Percentiles rank a stretch among this genome's conserved stretches.
These are phyloP conservation scores for Elymus sibiricus DNA, from an alignment of 176 grass and related monocot genomes.

Conservation along the genomic window DNA sequence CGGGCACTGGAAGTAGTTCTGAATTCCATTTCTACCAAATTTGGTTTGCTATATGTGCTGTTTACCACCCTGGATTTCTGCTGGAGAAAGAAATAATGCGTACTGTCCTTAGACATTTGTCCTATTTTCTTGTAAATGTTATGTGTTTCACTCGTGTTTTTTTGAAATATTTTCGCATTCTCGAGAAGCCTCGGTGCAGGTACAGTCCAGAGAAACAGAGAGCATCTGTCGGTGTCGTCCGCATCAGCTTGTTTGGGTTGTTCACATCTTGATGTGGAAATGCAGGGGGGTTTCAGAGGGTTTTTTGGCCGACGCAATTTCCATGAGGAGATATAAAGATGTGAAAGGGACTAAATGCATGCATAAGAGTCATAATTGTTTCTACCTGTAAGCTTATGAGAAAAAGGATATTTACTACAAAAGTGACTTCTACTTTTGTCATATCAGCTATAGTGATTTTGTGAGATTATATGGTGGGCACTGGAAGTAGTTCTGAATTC, in stretches of 20 bases:
- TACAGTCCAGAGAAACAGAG: background rate
- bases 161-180: background rate
- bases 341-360: background rate
- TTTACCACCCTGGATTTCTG: background rate
- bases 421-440: background rate
- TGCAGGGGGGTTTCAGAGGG: background rate
- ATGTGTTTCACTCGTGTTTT: background rate
- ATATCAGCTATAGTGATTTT: background rate
- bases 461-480: background rate
- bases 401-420: too few relatives aligned
- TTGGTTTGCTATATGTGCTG: background rate
- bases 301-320: background rate
- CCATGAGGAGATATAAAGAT: background rate
- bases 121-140: background rate
- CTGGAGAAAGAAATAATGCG: background rate
- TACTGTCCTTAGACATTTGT: background rate
- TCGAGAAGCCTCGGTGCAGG: background rate
- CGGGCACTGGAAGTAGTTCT: background rate
- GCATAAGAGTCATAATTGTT: background rate
- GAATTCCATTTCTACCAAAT: background rate
- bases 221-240: background rate
- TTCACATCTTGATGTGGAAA: background rate
- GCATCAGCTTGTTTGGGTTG: background rate
- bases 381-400: background rate
- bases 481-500: background rate